Evolutionary conservation across 139 green algal species (phyloP), one percentile per base, ranked within the genome.

Genomic region (Coelastrella sp.): DNA sequence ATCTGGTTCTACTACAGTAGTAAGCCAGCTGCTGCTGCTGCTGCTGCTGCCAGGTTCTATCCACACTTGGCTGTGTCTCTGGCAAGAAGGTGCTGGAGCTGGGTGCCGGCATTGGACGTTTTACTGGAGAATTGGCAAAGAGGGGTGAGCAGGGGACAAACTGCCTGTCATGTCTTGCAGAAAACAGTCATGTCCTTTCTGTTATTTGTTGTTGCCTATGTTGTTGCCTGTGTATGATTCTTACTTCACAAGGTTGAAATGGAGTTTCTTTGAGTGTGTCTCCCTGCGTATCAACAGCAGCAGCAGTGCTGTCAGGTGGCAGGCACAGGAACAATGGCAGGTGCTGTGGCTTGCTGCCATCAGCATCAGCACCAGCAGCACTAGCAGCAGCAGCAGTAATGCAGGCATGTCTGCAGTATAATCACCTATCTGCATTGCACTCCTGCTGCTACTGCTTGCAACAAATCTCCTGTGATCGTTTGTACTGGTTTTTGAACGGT

Each of bases 91-190:
- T 99, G 4, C 78, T 99, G 72, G 97, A 99, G 92, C 94, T 99
- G 35, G 97, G 97, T 15, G 97, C 97, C 4, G 97, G 97, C 72
- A 99, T 99, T 82, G 97, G 97, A 11, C 96, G 97, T 66, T 99
- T 99, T 87, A 99, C 97, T 0, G 94, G 92, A 12, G 91, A 92
- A 9, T 91, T 99, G 27, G 97, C 96, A 10, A 78, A 91, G 15
- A 87, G 61, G 19, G 91, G 86, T 74, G 59, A 7, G 19, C 1
- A 72, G 19, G 17, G 19, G 12, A 65, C 4, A n/a, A n/a, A 22
- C 14, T 1, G 25, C 58, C n/a, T 25, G 72, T 25, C 20, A 78
- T 12, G 17, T 49, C 15, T 49, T n/a, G 65, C 65, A 73, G 15
- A 7, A 17, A n/a, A 19, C 65, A 73, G 65, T 17, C 65, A 19